A percentile compares a stretch with the other conserved stretches of the same genome.
Conservation (phyloP, 371 early-diverging fungal species). For the Haplosporangium sp. region DNA sequence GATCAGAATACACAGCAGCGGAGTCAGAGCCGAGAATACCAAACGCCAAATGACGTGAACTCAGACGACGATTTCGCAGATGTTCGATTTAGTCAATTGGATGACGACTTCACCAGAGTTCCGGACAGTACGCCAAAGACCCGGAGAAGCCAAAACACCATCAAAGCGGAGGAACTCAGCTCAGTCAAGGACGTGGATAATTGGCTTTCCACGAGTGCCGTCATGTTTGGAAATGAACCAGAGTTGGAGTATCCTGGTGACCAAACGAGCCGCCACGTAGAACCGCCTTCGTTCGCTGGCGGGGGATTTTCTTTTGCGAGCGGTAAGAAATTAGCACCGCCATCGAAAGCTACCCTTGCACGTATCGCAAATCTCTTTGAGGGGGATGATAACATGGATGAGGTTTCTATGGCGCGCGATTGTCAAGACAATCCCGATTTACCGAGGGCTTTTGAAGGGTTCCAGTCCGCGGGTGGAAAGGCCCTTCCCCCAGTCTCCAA, state of each 20-base stretch:
- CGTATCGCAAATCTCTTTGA: slow-evolving; percentile 8
- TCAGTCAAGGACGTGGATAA: background rate
- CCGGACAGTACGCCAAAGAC: slow-evolving; percentile 16
- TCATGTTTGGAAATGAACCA: slow-evolving; percentile 6
- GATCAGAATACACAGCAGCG: background rate
- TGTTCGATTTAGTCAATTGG: slow-evolving; percentile 38
- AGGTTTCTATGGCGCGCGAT: background rate
- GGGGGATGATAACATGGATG: background rate
- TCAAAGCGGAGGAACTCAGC: background rate
- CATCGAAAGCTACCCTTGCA: slow-evolving; percentile 4
- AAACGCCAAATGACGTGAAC: background rate
- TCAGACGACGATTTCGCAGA: slow-evolving; percentile 37
- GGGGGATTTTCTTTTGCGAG: slow-evolving; percentile 23
- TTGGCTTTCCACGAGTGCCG: slow-evolving; percentile 17
- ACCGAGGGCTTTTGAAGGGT: slow-evolving; percentile 4
- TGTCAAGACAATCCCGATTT: background rate
- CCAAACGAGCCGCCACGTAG: background rate
- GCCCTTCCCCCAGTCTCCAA: slow-evolving; percentile 20
- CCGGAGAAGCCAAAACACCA: background rate
- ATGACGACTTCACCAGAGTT: slow-evolving; percentile 28
- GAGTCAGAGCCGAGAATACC: background rate
- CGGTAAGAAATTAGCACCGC: slow-evolving; percentile 8
- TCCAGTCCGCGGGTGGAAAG: slow-evolving; percentile 25
- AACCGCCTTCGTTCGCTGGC: background rate
- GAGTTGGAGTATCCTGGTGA: background rate